These are phyloP conservation scores for Elaeis oleifera DNA, from an alignment of 202 grass and related monocot species.

Conservation along the genomic window DNA sequence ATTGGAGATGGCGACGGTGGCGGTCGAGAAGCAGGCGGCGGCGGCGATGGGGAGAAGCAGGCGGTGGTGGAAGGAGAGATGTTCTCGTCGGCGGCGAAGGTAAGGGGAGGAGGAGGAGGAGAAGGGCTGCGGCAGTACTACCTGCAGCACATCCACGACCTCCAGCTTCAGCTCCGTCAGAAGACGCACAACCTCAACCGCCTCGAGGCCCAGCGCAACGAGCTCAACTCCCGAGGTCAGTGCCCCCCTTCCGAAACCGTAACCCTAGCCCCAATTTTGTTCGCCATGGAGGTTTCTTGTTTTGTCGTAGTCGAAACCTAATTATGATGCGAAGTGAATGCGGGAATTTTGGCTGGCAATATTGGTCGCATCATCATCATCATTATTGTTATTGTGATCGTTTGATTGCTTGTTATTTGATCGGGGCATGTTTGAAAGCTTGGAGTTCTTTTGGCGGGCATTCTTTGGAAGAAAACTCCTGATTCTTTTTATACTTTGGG, in stretches of 20 bases:
- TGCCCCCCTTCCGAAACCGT: slow-evolving; percentile 21
- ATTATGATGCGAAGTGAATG: background rate
- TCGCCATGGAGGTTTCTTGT: too few relatives aligned
- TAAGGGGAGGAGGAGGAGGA: slow-evolving; percentile 42
- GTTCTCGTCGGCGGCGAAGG: background rate
- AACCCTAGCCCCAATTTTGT: background rate
- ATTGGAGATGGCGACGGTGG: slow-evolving; percentile 30
- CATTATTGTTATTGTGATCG: too few relatives aligned
- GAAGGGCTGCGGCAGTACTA: slow-evolving; percentile 95
- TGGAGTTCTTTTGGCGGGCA: too few relatives aligned
- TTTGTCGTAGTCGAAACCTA: background rate
- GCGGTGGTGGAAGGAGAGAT: slow-evolving; percentile 29
- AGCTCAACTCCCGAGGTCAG: slow-evolving; percentile 75
- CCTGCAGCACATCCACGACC: slow-evolving; percentile 92
- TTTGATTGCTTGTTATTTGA: too few relatives aligned
- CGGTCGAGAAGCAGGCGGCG: slow-evolving; percentile 36
- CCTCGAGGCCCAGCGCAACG: slow-evolving; percentile 64
- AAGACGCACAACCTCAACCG: slow-evolving; percentile 72
- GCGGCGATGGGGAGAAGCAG: slow-evolving; percentile 22
- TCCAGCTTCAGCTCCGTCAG: slow-evolving; percentile 80
- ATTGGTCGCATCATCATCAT: too few relatives aligned
- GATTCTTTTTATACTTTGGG: too few relatives aligned
- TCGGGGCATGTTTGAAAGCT: too few relatives aligned
- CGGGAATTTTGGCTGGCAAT: background rate
- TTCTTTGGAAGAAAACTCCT: too few relatives aligned